These are phyloP conservation scores for Phylloporus sp. DNA, from an alignment of 768 basidiomycete species.

Conservation along the genomic window DNA sequence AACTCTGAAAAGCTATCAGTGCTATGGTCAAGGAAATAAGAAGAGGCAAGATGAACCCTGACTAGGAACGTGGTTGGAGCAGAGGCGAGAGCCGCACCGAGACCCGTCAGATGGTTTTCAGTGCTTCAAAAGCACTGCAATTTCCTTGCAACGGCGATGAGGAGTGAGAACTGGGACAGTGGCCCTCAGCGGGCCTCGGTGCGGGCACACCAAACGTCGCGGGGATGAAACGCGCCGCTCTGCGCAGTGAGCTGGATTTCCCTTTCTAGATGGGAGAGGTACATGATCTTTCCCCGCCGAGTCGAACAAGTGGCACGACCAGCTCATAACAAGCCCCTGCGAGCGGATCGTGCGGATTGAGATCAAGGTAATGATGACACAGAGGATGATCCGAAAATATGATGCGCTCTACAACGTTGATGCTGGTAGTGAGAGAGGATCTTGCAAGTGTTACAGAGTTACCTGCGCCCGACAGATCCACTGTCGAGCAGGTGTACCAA, in stretches of 20 bases:
- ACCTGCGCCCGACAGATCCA: too few relatives aligned
- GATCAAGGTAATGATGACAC: too few relatives aligned
- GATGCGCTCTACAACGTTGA: too few relatives aligned
- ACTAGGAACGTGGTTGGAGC: constrained; percentile 60
- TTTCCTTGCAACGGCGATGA: constrained; percentile 57
- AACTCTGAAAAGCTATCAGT: constrained; percentile 5
- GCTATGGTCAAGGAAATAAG: constrained; percentile 7
- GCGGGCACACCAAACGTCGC: constrained; percentile 47
- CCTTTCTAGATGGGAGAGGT: too few relatives aligned
- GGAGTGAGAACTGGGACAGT: constrained; percentile 63
- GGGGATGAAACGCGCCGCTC: constrained; percentile 51
- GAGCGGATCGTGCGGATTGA: constrained; percentile 72
- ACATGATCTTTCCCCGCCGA: too few relatives aligned
- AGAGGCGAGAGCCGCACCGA: constrained; percentile 53
- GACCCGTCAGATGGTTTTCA: constrained; percentile 34
- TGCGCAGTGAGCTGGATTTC: constrained; percentile 50
- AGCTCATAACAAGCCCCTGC: constrained; percentile 47
- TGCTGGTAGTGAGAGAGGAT: too few relatives aligned
- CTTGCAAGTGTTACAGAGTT: too few relatives aligned
- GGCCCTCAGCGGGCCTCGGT: constrained; percentile 42
- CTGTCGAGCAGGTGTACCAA: too few relatives aligned
- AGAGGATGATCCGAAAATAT: too few relatives aligned
- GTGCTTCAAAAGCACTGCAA: constrained; percentile 41
- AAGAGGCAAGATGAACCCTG: constrained; percentile 30
- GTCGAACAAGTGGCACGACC: constrained; percentile 58